Evolutionary conservation across 441 rosid species (phyloP).

Genomic region (Pelargonium myrrhifolium): DNA sequence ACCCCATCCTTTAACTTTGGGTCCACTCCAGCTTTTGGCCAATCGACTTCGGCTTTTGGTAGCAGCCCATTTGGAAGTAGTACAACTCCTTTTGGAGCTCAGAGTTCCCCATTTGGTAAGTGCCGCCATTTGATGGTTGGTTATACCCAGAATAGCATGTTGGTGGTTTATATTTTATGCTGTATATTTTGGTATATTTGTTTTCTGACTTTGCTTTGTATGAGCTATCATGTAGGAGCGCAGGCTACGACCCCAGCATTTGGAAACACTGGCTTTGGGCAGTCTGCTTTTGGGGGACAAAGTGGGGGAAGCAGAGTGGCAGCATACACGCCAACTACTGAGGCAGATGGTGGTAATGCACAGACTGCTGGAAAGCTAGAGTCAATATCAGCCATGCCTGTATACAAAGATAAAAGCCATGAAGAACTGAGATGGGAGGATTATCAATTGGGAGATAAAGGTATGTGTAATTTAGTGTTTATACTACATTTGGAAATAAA

Average conservation of each 20-base stretch:
- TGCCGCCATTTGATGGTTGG: slow-evolving; percentile 4
- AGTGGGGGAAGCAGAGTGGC: slow-evolving; percentile 76
- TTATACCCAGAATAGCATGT: not conserved
- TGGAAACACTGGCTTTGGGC: slow-evolving; percentile 66
- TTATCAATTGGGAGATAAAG: slow-evolving; percentile 79
- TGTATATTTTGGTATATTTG: slow-evolving; percentile 4
- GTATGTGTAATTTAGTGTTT: not conserved
- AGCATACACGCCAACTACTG: slow-evolving; percentile 57
- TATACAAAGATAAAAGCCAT: slow-evolving; percentile 64
- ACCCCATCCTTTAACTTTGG: slow-evolving; percentile 39
- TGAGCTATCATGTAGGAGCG: slow-evolving; percentile 40
- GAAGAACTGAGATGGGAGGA: slow-evolving; percentile 98
- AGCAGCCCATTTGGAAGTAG: slow-evolving; percentile 50
- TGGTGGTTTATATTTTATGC: too few relatives aligned
- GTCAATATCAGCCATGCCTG: slow-evolving; percentile 84
- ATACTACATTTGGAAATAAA: not conserved
- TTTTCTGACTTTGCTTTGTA: slow-evolving; percentile 8
- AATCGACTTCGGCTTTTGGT: slow-evolving; percentile 55
- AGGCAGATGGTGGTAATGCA: slow-evolving; percentile 43
- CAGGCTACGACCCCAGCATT: slow-evolving; percentile 56
- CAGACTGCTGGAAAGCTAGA: slow-evolving; percentile 64
- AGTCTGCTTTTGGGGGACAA: slow-evolving; percentile 57
- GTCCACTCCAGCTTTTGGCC: slow-evolving; percentile 59
- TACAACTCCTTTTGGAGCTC: slow-evolving; percentile 57
- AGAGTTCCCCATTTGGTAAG: slow-evolving; percentile 61